Evolutionary conservation across 495 filamentous ascomycete species (phyloP).

Genomic region (Cairneyella variabilis): DNA sequence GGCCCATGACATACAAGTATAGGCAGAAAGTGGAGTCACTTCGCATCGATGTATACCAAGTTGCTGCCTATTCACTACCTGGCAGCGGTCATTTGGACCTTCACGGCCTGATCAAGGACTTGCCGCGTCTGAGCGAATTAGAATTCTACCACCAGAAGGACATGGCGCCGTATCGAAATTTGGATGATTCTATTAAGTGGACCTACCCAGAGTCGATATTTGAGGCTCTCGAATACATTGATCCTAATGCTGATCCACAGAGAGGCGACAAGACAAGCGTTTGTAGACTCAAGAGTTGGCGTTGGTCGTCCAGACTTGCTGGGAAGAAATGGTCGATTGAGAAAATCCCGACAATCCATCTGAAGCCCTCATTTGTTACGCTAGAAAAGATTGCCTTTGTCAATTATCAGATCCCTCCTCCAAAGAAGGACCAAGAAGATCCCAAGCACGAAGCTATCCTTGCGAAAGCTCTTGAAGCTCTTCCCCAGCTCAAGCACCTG

Average conservation of each 20-base stretch:
- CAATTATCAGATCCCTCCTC: constrained; percentile 54
- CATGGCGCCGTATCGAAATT: constrained; percentile 48
- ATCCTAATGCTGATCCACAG: constrained; percentile 15
- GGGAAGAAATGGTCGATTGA: constrained; percentile 43
- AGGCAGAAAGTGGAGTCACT: constrained; percentile 65
- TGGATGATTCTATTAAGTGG: constrained; percentile 53
- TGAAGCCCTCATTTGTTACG: constrained; percentile 51
- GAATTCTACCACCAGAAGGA: constrained; percentile 53
- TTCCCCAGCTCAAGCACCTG: constrained; percentile 59
- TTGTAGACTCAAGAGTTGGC: constrained; percentile 59
- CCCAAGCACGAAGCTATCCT: constrained; percentile 38
- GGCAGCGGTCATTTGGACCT: constrained; percentile 40
- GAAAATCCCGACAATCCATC: constrained; percentile 51
- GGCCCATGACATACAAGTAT: constrained; percentile 47
- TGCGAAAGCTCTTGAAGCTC: constrained; percentile 49
- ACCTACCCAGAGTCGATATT: constrained; percentile 59
- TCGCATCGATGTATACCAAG: constrained; percentile 54
- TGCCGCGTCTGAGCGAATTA: constrained; percentile 47
- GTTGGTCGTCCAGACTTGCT: constrained; percentile 70
- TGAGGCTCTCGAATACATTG: constrained; percentile 41
- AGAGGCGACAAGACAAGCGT: constrained; percentile 25
- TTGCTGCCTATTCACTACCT: constrained; percentile 28
- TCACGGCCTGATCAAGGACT: constrained; percentile 33
- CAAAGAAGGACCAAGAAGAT: constrained; percentile 28
- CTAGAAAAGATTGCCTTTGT: constrained; percentile 59